Base-by-base conservation (phyloP, 177 flowering plant genomes). In the Vitis hybrid region DNA sequence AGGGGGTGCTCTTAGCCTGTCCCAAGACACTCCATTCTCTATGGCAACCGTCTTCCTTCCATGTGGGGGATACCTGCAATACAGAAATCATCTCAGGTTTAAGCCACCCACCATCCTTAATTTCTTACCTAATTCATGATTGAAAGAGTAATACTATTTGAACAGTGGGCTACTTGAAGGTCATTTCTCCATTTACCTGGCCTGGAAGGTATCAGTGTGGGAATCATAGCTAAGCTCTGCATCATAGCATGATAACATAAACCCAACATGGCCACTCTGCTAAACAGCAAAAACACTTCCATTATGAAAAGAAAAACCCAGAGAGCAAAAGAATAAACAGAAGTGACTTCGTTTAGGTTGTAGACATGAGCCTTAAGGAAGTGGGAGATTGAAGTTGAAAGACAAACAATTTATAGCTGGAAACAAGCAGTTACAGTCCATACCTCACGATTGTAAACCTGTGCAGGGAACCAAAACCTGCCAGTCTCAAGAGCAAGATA, bases 371-470 rank as follows among this genome's bases (percentile, higher is more conserved):
- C 2, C 9, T 18, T 4, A 1, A 58, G 51, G 50, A 69, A 30
- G 27, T 27, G 27, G 27, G 27, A 27, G 27, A 27, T 27, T 27
- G 27, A 27, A 27, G 27, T 13, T 21, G n/a, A 62, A 52, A 35
- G 18, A 64, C 11, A 21, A 15, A 1, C n/a, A 12, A 50, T 51
- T 18, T 1, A 58, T 7, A 10, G 13, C 5, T 3, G 12, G 1
- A 51, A 2, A 24, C 27, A 60, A 51, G 15, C 21, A 11, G 54
- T 11, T 60, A 40, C 35, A 11, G 4, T 63, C 30, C 13, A 66
- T 86, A 95, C 99, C 99, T 93, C 96, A 2, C 99, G 90, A 76
- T 95, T 95, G 69, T 83, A 91, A 61, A 95, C 96, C 79, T 95
- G 99, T 70, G 98, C 97, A 3, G 97, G 96, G 80, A 95, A 95